Evolutionary conservation across 2,329 filamentous ascomycete species (phyloP).

Genomic region (Cladophialophora chaetospira): DNA sequence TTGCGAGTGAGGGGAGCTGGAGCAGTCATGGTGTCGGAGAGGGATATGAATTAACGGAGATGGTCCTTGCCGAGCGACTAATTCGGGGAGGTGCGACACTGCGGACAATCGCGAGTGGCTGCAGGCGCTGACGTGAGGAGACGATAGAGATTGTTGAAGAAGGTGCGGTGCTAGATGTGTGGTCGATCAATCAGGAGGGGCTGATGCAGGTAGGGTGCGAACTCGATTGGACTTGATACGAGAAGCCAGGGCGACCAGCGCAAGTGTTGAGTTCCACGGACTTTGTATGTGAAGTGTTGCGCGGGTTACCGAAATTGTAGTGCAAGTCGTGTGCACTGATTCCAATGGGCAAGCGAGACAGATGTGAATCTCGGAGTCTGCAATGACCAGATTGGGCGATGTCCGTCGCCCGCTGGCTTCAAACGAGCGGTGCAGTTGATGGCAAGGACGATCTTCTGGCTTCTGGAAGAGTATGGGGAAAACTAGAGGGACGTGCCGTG

Average conservation of each 20-base stretch:
- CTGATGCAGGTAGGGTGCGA: neutral
- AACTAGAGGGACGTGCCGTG: slow-evolving; percentile 3
- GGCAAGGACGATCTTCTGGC: neutral
- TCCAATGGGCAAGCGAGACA: neutral
- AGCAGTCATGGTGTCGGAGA: slow-evolving; percentile 26
- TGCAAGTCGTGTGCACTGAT: neutral
- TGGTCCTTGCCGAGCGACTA: slow-evolving; percentile 9
- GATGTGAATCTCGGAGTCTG: neutral
- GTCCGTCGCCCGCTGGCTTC: too few species aligned
- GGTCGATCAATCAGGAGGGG: slow-evolving; percentile 13
- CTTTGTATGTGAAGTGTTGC: neutral
- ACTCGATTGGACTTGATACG: neutral
- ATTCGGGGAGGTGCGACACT: slow-evolving; percentile 3
- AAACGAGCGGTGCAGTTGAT: neutral
- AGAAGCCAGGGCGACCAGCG: slow-evolving; percentile 24
- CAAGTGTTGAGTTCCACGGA: slow-evolving; percentile 4
- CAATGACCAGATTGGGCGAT: neutral
- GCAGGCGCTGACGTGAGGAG: slow-evolving; percentile 23
- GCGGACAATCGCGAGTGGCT: neutral
- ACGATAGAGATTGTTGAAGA: neutral
- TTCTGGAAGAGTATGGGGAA: slow-evolving; percentile 6
- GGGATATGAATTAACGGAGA: neutral
- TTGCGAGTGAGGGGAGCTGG: slow-evolving; percentile 27
- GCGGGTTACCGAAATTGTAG: neutral
- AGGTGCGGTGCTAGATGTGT: neutral